A percentile compares a stretch with the other conserved stretches of the same genome.
phyloP scores from a whole-genome alignment of 106 monocot genomes.

The Acorus gramineus region DNA sequence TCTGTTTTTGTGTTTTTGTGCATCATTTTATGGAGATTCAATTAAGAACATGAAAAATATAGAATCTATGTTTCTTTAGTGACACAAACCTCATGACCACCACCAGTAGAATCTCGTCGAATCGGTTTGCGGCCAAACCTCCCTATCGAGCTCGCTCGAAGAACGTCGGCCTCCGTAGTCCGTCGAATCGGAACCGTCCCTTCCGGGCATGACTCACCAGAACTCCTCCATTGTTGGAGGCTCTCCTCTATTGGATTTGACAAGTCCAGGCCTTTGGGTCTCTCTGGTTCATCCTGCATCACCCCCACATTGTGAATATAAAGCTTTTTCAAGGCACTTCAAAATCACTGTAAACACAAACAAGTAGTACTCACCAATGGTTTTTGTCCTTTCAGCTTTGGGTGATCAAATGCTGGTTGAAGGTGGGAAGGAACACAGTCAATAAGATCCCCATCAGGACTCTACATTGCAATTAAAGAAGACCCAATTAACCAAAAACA shows the following conservation, averaged over 20 bases:
- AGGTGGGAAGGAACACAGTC: constrained; percentile 82
- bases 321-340: background rate
- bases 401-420: constrained; percentile 93
- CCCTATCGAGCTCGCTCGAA: too few relatives aligned
- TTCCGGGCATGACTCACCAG: too few relatives aligned
- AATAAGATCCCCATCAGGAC: constrained; percentile 85
- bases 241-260: background rate
- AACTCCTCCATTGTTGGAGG: too few relatives aligned
- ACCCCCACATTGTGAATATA: too few relatives aligned
- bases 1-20: too few relatives aligned
- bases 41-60: too few relatives aligned
- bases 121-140: too few relatives aligned
- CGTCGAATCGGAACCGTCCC: too few relatives aligned
- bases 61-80: background rate
- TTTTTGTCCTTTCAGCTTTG: constrained; percentile 50
- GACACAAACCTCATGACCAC: background rate
- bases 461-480: constrained; percentile 25
- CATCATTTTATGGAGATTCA: too few relatives aligned
- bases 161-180: too few relatives aligned
- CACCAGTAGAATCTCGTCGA: background rate
- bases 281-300: constrained; percentile 61
- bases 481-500: background rate
- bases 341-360: background rate
- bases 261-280: constrained; percentile 42
- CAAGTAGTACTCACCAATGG: constrained; percentile 33